Evolutionary conservation across 148 eudicot species (phyloP).

Genomic region (Rhododendron williamsianum): DNA sequence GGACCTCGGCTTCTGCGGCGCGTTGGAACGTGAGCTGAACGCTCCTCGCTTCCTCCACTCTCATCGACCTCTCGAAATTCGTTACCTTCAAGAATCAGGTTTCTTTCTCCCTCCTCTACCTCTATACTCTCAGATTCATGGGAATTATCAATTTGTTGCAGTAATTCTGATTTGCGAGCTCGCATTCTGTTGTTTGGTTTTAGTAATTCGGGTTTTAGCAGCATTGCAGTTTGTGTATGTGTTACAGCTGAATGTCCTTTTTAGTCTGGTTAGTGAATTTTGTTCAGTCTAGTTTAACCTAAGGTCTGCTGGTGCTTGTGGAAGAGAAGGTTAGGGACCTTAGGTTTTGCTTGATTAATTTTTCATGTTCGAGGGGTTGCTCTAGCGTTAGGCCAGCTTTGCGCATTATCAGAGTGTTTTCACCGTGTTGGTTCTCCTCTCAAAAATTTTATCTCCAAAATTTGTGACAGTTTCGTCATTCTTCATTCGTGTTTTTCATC

Average conservation of each 20-base stretch:
- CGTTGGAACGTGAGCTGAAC: neutral
- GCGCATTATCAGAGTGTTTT: neutral
- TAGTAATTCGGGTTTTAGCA: neutral
- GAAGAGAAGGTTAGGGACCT: neutral
- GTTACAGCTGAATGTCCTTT: too few relatives aligned
- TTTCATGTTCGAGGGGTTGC: neutral
- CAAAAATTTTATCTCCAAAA: too few relatives aligned
- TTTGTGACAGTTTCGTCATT: too few relatives aligned
- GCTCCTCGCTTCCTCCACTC: conserved; percentile 14
- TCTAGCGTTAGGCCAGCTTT: neutral
- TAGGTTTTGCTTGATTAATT: neutral
- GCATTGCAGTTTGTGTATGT: neutral
- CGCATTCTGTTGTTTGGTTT: too few relatives aligned
- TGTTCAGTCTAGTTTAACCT: neutral
- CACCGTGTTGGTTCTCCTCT: too few relatives aligned
- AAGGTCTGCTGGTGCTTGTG: neutral
- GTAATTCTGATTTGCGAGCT: neutral
- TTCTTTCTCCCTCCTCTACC: neutral
- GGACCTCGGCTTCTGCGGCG: conserved; percentile 34
- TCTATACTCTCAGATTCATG: neutral
- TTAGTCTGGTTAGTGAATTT: neutral
- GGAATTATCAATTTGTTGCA: neutral
- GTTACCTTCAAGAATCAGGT: conserved; percentile 80
- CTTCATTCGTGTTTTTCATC: too few relatives aligned
- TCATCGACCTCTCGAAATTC: conserved; percentile 30